phyloP scores from a whole-genome alignment of 1,284 basidiomycete species.

The Trametes polyzona region DNA sequence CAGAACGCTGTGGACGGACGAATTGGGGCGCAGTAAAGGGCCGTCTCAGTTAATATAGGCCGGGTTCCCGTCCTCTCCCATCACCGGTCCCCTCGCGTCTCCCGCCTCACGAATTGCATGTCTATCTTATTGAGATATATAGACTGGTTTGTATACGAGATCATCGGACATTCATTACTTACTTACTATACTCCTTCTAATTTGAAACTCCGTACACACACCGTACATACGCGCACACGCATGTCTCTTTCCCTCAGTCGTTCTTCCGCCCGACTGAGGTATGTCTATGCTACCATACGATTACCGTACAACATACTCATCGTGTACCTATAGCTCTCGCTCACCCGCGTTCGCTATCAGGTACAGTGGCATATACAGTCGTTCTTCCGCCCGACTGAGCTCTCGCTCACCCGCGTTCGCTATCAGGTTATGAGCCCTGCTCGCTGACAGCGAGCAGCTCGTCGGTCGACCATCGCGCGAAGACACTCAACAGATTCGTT shows the following conservation, averaged over 20 bases:
- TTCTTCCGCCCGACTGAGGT: not conserved
- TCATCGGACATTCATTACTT: not conserved
- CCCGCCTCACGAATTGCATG: too few relatives aligned
- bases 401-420: not conserved
- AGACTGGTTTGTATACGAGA: not conserved
- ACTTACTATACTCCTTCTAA: not conserved
- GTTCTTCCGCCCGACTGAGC: not conserved
- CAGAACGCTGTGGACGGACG: too few relatives aligned
- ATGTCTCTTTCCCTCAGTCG: not conserved
- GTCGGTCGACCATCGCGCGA: not conserved
- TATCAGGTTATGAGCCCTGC: slow-evolving; percentile 1
- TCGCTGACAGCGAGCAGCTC: not conserved
- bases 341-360: not conserved
- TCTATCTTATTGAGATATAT: slow-evolving; percentile 2
- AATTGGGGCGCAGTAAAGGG: too few relatives aligned
- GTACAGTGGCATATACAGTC: not conserved
- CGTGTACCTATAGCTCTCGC: not conserved
- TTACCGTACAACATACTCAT: not conserved
- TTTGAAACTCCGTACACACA: not conserved
- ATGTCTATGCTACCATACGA: not conserved
- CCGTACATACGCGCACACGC: not conserved
- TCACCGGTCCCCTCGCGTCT: too few relatives aligned
- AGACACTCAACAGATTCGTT: not conserved
- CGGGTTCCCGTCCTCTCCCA: too few relatives aligned
- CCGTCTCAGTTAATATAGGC: too few relatives aligned